Conservation (phyloP, 352 stramenopile genomes). For the Pilasporangium apinafurcum region DNA sequence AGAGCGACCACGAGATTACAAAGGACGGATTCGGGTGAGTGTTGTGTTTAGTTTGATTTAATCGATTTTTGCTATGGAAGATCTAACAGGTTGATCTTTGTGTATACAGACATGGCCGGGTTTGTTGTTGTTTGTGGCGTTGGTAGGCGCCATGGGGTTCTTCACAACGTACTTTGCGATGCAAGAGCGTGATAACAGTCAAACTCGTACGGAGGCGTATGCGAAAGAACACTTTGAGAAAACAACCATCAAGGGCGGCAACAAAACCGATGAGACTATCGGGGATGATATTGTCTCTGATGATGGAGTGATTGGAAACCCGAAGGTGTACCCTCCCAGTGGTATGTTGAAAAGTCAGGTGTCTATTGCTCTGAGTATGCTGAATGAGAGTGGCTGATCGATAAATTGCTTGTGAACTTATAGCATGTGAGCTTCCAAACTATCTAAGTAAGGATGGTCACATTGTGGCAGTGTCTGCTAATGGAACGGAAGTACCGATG, state of each 20-base stretch:
- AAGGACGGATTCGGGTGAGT: slow-evolving; percentile 14
- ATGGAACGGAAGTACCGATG: slow-evolving; percentile 46
- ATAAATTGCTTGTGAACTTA: too few relatives aligned
- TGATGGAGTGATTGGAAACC: slow-evolving; percentile 64
- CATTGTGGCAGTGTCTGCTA: slow-evolving; percentile 44
- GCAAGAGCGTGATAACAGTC: slow-evolving; percentile 7
- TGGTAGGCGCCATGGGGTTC: slow-evolving; percentile 5
- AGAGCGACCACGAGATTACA: slow-evolving; percentile 12
- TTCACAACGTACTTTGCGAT: slow-evolving; percentile 17
- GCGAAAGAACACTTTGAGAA: slow-evolving; percentile 11
- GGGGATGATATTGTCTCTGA: slow-evolving; percentile 30
- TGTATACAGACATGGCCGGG: slow-evolving; percentile 21
- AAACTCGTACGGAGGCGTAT: slow-evolving; percentile 5
- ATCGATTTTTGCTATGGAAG: too few relatives aligned
- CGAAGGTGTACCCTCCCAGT: slow-evolving; percentile 60
- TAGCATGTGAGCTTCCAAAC: slow-evolving; percentile 50
- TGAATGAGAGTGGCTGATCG: too few relatives aligned
- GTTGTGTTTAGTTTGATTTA: neutral
- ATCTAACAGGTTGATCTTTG: neutral
- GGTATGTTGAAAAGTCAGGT: slow-evolving; percentile 3
- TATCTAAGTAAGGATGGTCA: slow-evolving; percentile 66
- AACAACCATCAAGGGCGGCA: slow-evolving; percentile 9
- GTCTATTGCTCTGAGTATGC: neutral
- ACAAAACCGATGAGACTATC: neutral
- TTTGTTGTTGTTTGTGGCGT: slow-evolving; percentile 9